Evolutionary conservation across 768 basidiomycete genomes (phyloP), one percentile per base, ranked within the genome.

Genomic region (Tulasnella sp.): DNA sequence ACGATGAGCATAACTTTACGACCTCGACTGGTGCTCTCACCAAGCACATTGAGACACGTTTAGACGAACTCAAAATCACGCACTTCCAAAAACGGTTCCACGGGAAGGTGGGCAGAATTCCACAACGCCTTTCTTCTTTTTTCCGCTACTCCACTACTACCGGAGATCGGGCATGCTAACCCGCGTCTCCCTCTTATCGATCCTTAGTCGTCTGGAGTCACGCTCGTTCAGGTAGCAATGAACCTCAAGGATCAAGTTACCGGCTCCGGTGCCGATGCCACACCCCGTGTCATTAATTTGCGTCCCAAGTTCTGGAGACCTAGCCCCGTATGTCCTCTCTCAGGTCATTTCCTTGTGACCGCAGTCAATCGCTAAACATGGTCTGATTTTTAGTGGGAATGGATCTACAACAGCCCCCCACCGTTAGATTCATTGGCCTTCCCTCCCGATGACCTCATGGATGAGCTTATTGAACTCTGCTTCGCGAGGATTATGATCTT

Each of bases 401-500:
- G 84, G n/a, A 82, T 82, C 41, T 83, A 85, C 81, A 85, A 48
- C 83, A 85, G 69, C 28, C 72, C 46, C 72, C 79, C 28, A 54
- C 81, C 1, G n/a, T 79, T 81, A 42, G 28, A 82, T 60, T 85
- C 87, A 58, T 82, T 84, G 37, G 79, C 83, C 2, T 92, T 93
- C 74, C 96, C 95, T 54, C 90, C 93, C 0, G 83, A 85, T 22
- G 92, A 93, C 80, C 88, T 96, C 72, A 86, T 90, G 20, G 64
- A 81, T 11, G 69, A 82, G 0, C 88, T 96, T 54, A 85, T 94
- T 50, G 88, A 92, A 48, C 85, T 91, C 37, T 96, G 93, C 83
- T 97, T 96, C 84, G 80, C 81, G 0, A 82, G 89, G 46, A 78
- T 88, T 80, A 93, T 95, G 83, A 80, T 88, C n/a, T 87, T 89